Conservation (phyloP, 306 rosid species). For the apple (Malus domestica) region ASM211411v1 NC_041791.1:36527501-36528000, state of each 20-base stretch:
- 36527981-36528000: conserved; percentile 50
- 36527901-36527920: neutral
- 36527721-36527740: neutral
- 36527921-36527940: conserved; percentile 55
- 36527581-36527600: conserved; percentile 35
- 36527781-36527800: neutral
- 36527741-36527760: neutral
- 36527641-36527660: neutral
- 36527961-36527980: conserved; percentile 54
- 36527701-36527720: neutral
- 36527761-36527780: neutral
- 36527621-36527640: neutral
- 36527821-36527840: no score
- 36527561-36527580: conserved; percentile 54
- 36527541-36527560: conserved; percentile 52
- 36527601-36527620: neutral
- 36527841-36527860: no score
- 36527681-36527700: neutral
- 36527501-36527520: conserved; percentile 48
- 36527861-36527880: no score
- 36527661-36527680: neutral
- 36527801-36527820: no score
- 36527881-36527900: no score
- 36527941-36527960: conserved; percentile 63
- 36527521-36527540: conserved; percentile 55